These are phyloP conservation scores for Juglanconis juglandina DNA, from an alignment of 2,329 filamentous ascomycete genomes.

Conservation along the genomic window DNA sequence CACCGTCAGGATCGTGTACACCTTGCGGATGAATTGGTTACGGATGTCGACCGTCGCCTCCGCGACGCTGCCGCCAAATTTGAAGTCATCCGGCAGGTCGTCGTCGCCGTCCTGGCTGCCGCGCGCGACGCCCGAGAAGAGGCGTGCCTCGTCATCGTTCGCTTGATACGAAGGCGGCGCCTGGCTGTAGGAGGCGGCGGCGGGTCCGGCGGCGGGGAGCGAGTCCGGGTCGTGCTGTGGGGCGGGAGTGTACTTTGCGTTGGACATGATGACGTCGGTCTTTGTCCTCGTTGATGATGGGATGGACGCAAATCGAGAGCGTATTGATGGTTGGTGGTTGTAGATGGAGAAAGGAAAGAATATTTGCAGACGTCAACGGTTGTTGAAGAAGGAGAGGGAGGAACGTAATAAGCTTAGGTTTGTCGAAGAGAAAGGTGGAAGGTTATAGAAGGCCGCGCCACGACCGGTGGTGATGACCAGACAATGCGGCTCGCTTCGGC, in stretches of 20 bases:
- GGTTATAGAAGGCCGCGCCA: conserved; percentile 9
- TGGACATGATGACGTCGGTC: conserved; percentile 37
- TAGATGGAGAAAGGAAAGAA: neutral
- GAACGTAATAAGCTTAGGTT: neutral
- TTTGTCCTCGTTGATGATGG: neutral
- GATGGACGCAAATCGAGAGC: neutral
- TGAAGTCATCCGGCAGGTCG: conserved; percentile 96
- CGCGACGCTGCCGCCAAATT: conserved; percentile 91
- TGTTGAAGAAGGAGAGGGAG: neutral
- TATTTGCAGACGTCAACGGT: neutral
- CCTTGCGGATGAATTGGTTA: conserved; percentile 95
- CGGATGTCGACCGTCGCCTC: conserved; percentile 94
- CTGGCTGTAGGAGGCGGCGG: conserved; percentile 76
- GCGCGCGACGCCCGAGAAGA: conserved; percentile 51
- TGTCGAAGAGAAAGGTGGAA: conserved; percentile 11
- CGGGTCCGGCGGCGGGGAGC: conserved; percentile 60
- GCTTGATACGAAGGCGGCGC: conserved; percentile 35
- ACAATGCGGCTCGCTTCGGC: conserved; percentile 12
- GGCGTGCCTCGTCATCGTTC: conserved; percentile 49
- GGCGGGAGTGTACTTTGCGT: conserved; percentile 77
- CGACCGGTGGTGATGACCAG: conserved; percentile 10
- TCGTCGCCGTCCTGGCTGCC: conserved; percentile 72
- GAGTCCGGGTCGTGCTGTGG: conserved; percentile 85
- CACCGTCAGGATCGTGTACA: conserved; percentile 95
- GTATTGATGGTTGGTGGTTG: neutral